Percentiles rank a stretch among this genome's conserved stretches.
Evolutionary conservation across 83 land plant genomes (phyloP).

Genomic region (Thuja plicata): DNA sequence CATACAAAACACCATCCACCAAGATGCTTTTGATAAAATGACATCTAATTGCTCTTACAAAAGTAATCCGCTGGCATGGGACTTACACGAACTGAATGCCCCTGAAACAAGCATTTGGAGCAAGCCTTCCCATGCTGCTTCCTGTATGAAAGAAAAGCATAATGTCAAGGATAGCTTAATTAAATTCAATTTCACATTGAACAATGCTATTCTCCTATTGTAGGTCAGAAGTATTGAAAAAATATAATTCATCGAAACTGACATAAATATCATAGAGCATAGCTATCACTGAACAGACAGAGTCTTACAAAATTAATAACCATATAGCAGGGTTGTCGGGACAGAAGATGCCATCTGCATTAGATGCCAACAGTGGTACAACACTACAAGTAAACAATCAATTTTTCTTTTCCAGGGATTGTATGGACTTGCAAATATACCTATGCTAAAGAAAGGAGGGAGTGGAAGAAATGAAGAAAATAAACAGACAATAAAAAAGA

Average conservation of each 20-base stretch:
- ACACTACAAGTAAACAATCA: not conserved
- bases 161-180: not conserved
- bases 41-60: not conserved
- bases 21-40: not conserved
- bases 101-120: slow-evolving; percentile 32
- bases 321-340: not conserved
- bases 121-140: slow-evolving; percentile 51
- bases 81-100: slow-evolving; percentile 27
- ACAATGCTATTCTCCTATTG: not conserved
- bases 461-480: not conserved
- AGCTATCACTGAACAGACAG: not conserved
- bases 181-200: not conserved
- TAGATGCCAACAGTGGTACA: not conserved
- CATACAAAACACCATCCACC: not conserved
- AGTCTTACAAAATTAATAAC: not conserved
- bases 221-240: not conserved
- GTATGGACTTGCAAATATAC: not conserved
- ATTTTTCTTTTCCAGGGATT: not conserved
- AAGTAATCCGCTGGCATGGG: not conserved
- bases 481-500: not conserved
- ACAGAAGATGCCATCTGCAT: not conserved
- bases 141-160: slow-evolving; percentile 23
- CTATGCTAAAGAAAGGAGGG: not conserved
- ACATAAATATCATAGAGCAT: not conserved
- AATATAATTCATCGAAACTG: not conserved